phyloP scores from a whole-genome alignment of 768 basidiomycete species.

The Suillus clintonianus region DNA sequence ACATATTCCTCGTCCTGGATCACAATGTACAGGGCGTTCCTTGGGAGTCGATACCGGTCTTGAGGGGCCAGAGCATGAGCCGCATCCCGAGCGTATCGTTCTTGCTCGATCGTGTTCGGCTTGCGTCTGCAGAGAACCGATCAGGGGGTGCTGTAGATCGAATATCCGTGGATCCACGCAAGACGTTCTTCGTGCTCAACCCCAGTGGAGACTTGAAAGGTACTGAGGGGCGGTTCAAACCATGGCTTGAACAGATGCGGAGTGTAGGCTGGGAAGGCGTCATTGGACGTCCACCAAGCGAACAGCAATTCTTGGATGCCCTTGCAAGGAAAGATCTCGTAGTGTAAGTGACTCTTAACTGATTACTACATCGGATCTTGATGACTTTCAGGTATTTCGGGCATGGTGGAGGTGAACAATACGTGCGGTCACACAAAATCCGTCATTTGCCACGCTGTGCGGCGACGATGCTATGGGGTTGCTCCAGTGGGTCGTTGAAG shows the following conservation, averaged over 20 bases:
- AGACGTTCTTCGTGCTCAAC: slow-evolving; percentile 85
- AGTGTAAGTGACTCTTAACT: slow-evolving; percentile 62
- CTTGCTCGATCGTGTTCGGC: slow-evolving; percentile 76
- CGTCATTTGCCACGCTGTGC: slow-evolving; percentile 84
- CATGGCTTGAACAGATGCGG: slow-evolving; percentile 77
- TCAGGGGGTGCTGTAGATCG: slow-evolving; percentile 39
- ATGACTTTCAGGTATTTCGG: slow-evolving; percentile 80
- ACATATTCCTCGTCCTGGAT: slow-evolving; percentile 88
- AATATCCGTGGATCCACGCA: slow-evolving; percentile 61
- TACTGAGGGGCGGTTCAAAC: slow-evolving; percentile 80
- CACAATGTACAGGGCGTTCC: slow-evolving; percentile 87
- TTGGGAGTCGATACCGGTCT: slow-evolving; percentile 92
- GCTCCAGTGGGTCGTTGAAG: slow-evolving; percentile 86
- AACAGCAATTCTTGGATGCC: slow-evolving; percentile 79
- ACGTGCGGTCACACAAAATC: slow-evolving; percentile 84
- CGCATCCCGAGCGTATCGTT: slow-evolving; percentile 92
- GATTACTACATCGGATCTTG: slow-evolving; percentile 3
- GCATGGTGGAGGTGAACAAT: slow-evolving; percentile 95
- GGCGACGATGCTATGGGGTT: slow-evolving; percentile 97
- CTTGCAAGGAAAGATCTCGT: slow-evolving; percentile 78
- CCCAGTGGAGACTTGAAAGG: slow-evolving; percentile 87
- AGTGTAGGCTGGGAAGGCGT: slow-evolving; percentile 83
- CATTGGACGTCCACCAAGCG: slow-evolving; percentile 72
- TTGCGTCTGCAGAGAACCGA: slow-evolving; percentile 38
- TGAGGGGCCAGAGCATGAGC: slow-evolving; percentile 84